phyloP scores from a whole-genome alignment of 2,329 filamentous ascomycete species.

The Trichoderma sp. region DNA sequence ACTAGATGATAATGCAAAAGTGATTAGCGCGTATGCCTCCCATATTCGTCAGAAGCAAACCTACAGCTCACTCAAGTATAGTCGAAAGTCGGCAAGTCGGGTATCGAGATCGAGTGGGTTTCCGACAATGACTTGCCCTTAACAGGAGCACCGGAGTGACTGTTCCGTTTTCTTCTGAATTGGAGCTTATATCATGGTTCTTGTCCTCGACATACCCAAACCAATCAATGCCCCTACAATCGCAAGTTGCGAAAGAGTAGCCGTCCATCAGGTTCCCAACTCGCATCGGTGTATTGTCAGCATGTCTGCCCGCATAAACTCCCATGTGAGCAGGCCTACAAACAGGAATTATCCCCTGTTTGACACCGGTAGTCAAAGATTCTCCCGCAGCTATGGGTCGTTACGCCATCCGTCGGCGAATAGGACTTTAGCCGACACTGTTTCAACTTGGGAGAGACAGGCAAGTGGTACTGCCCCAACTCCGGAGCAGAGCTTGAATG shows the following conservation, averaged over 20 bases:
- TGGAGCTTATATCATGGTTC: background rate
- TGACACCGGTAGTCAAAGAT: background rate
- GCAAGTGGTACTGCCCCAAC: background rate
- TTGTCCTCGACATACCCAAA: background rate
- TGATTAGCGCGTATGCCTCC: background rate
- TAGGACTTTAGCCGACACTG: slow-evolving; percentile 8
- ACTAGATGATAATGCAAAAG: background rate
- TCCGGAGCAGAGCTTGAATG: background rate
- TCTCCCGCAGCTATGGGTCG: background rate
- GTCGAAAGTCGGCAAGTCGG: background rate
- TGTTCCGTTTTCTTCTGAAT: background rate
- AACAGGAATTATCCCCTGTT: background rate
- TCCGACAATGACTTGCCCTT: background rate
- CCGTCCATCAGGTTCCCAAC: background rate
- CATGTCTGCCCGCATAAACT: background rate
- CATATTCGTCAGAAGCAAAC: background rate
- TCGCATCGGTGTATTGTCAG: background rate
- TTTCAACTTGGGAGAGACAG: background rate
- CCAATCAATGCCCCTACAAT: background rate
- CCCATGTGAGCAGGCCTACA: background rate
- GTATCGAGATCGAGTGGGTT: background rate
- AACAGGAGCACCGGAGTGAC: background rate
- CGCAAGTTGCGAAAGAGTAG: background rate
- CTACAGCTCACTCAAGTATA: background rate
- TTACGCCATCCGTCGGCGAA: slow-evolving; percentile 4